Percentiles rank a stretch among this genome's conserved stretches.
phyloP scores from a whole-genome alignment of 2,329 filamentous ascomycete species.

The Fusarium duplospermum region DNA sequence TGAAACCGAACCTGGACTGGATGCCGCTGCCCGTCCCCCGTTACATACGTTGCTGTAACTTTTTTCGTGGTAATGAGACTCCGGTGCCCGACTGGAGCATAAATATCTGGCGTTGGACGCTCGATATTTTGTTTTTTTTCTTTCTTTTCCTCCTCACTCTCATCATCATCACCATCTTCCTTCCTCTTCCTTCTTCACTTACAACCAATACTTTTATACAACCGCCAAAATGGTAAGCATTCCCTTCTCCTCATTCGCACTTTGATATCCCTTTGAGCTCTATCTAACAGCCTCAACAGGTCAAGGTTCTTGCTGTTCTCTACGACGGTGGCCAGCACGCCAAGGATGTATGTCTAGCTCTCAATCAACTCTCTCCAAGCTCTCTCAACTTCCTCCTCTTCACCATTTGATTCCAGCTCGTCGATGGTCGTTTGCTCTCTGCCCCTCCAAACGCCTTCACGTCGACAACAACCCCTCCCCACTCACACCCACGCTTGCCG shows the following conservation, averaged over 20 bases:
- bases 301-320: conserved; percentile 93
- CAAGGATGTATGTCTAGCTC: conserved; percentile 72
- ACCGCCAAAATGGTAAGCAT: conserved; percentile 46
- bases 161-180: conserved; percentile 31
- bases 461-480: conserved; percentile 18
- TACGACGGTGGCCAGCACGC: conserved; percentile 94
- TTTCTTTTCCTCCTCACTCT: conserved; percentile 28
- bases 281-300: conserved; percentile 63
- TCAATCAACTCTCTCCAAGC: neutral
- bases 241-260: neutral
- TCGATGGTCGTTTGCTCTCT: conserved; percentile 23
- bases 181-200: conserved; percentile 31
- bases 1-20: neutral
- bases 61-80: conserved; percentile 23
- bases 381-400: neutral
- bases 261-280: conserved; percentile 13
- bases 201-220: conserved; percentile 27
- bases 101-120: conserved; percentile 42
- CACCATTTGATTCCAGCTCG: conserved; percentile 5
- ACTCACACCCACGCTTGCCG: conserved; percentile 34
- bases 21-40: conserved; percentile 18
- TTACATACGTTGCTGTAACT: neutral
- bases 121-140: conserved; percentile 15
- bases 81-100: conserved; percentile 36
- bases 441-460: conserved; percentile 10